Evolutionary conservation across 2,329 filamentous ascomycete species (phyloP), one percentile per base, ranked within the genome.

Genomic region (Xylariaceae sp.): DNA sequence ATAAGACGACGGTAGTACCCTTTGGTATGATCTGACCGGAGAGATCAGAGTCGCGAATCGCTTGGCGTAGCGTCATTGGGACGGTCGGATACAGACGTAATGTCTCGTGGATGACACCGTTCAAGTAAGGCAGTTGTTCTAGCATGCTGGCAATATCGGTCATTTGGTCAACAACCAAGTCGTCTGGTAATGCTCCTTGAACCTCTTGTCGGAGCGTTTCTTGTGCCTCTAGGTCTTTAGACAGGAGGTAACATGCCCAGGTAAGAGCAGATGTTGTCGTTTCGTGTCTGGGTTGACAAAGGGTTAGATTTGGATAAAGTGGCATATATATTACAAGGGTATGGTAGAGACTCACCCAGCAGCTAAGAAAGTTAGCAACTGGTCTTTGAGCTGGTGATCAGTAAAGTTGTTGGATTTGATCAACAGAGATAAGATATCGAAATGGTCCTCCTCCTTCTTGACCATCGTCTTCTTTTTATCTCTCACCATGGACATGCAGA

Each of bases 51-150:
- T 85, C 74, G 10, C 74, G 66, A 1, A 73, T 68, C 0, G 86
- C 76, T 45, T 78, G 69, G 47, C 87, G 83, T 49, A 85, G 68
- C 0, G 85, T 89, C 9, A 81, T 59, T 0, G 83, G 80, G 0
- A 89, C 83, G 0, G 86, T 82, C 0, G 86, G 78, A 63, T 83
- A 83, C 66, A 52, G 41, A 6, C 54, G 52, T 10, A 56, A 33
- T 15, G 54, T 54, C 38, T 91, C 87, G 51, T 82, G 78, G 54
- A 82, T 80, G 42, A 90, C 75, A 18, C 85, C 87, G 59, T 88
- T 82, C 1, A 89, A 76, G 56, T 84, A 86, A 2, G 83, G 81
- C 33, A 90, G 74, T 14, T 74, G 73, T 60, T 89, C 85, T 46
- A 89, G 72, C 9, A 76, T 68, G 0, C 66, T 65, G 10, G 75